Evolutionary conservation across 176 grass and related monocot genomes (phyloP).

Genomic region (Canna indica): DNA sequence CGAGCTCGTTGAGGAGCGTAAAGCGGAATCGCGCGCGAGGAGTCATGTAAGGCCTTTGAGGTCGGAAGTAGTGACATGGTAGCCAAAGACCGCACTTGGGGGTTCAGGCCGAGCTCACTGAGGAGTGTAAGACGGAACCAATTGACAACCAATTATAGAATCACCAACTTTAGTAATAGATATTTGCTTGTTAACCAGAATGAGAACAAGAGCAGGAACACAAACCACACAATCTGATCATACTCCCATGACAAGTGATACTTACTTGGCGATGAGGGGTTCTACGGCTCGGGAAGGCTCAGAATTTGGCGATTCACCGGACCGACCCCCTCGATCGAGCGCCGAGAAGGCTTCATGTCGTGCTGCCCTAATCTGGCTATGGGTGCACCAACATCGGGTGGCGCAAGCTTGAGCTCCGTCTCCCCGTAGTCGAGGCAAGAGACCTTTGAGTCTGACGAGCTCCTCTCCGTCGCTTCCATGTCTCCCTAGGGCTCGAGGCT

Average conservation of each 20-base stretch:
- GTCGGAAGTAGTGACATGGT: too few species aligned
- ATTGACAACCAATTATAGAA: too few species aligned
- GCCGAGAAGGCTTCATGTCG: not conserved
- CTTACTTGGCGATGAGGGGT: constrained; percentile 51
- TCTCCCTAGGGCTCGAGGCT: not conserved
- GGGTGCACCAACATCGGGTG: constrained; percentile 31
- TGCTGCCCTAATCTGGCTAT: not conserved
- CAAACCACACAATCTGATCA: not conserved
- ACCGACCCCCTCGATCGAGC: not conserved
- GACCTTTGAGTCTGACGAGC: constrained; percentile 36
- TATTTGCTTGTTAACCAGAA: not conserved
- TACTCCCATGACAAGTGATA: too few species aligned
- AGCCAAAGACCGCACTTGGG: too few species aligned
- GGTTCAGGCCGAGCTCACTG: too few species aligned
- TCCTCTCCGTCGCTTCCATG: constrained; percentile 4
- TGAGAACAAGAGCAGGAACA: constrained; percentile 2
- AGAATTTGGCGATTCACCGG: not conserved
- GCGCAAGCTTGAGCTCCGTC: constrained; percentile 66
- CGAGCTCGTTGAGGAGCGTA: too few species aligned
- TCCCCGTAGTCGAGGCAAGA: constrained; percentile 75
- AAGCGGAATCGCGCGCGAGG: too few species aligned
- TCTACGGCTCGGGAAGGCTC: constrained; percentile 18
- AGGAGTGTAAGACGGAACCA: too few species aligned
- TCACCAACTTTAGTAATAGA: too few species aligned
- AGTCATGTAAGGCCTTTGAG: too few species aligned